phyloP scores from a whole-genome alignment of 1,284 basidiomycete genomes.

The Coriolopsis trogii region DNA sequence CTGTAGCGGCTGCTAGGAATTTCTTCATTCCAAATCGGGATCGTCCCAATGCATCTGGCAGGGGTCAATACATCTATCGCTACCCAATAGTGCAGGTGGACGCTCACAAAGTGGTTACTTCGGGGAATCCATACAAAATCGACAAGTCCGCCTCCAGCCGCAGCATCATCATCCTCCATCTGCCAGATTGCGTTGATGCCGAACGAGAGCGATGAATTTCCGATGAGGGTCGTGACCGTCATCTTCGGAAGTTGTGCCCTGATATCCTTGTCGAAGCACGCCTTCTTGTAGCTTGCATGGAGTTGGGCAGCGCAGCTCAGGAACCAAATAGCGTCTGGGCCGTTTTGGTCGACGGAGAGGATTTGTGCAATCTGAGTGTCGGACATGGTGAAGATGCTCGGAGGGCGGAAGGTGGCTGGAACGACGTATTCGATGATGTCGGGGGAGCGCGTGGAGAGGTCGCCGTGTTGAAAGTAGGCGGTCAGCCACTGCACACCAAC shows the following conservation, averaged over 20 bases:
- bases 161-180: slow-evolving; percentile 29
- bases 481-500: slow-evolving; percentile 36
- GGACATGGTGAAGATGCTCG: slow-evolving; percentile 27
- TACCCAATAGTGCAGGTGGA: too few relatives aligned
- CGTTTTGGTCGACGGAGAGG: background rate
- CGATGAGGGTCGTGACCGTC: slow-evolving; percentile 24
- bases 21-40: too few relatives aligned
- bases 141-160: slow-evolving; percentile 27
- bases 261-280: slow-evolving; percentile 21
- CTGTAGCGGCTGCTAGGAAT: too few relatives aligned
- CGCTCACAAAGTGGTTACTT: slow-evolving; percentile 37
- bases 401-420: slow-evolving; percentile 19
- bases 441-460: slow-evolving; percentile 32
- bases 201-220: slow-evolving; percentile 23
- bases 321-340: slow-evolving; percentile 22
- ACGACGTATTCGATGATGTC: slow-evolving; percentile 22
- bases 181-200: slow-evolving; percentile 30
- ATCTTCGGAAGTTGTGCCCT: slow-evolving; percentile 24
- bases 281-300: slow-evolving; percentile 23
- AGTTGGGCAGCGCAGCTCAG: slow-evolving; percentile 8
- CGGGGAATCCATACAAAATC: slow-evolving; percentile 28
- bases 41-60: too few relatives aligned
- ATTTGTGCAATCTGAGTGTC: slow-evolving; percentile 9
- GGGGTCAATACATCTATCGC: too few relatives aligned
- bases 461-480: slow-evolving; percentile 39